These are phyloP conservation scores for Ganoderma resinaceum DNA, from an alignment of 1,284 basidiomycete species.

Conservation along the genomic window DNA sequence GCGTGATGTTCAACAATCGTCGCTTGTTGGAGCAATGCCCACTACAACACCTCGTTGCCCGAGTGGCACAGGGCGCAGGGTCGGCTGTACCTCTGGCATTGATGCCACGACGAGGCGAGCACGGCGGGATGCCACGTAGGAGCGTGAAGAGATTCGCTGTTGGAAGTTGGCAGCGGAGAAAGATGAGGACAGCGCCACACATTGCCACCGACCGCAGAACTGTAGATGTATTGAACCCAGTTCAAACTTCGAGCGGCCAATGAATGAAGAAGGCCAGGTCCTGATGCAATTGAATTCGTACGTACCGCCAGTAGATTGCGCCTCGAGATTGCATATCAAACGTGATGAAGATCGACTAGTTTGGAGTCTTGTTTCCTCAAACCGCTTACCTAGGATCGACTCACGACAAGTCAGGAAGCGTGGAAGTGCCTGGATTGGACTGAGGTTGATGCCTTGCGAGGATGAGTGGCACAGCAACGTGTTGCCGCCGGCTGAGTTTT, in stretches of 20 bases:
- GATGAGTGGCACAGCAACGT: background rate
- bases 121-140: background rate
- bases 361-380: conserved; percentile 19
- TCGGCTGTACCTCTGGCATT: background rate
- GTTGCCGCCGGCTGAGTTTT: background rate
- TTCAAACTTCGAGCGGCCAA: background rate
- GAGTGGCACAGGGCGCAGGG: background rate
- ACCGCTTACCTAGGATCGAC: conserved; percentile 9
- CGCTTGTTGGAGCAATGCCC: background rate
- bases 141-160: background rate
- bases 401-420: background rate
- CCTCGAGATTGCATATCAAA: background rate
- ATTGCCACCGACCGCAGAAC: conserved; percentile 13
- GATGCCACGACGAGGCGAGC: background rate
- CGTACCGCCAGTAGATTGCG: conserved; percentile 1
- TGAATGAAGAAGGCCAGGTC: background rate
- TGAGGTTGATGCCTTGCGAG: background rate
- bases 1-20: background rate
- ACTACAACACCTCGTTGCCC: background rate
- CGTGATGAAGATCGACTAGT: background rate
- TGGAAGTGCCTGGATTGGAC: background rate
- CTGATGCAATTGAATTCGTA: background rate
- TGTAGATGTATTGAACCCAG: background rate
- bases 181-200: conserved; percentile 10
- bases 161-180: conserved; percentile 4